Evolutionary conservation across 495 filamentous ascomycete genomes (phyloP), one percentile per base, ranked within the genome.

Genomic region (Podospora sp.): DNA sequence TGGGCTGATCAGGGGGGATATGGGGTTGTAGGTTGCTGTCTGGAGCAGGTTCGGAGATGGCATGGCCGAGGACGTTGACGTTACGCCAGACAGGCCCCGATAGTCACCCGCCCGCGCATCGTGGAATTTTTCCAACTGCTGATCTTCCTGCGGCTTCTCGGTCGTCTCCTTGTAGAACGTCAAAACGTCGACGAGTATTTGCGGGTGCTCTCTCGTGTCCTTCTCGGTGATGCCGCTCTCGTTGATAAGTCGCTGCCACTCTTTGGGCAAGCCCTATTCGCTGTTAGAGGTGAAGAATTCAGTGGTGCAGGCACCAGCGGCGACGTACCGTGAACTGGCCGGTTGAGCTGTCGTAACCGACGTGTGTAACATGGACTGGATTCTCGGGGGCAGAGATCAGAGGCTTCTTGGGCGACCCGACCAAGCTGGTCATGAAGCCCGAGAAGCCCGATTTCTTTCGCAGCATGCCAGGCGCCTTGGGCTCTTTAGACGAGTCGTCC

Each of bases 361-460:
- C 95, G 75, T 99, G 95, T 52, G 96, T 99, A 62, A 99, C 90
- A 76, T 99, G 95, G 27, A 98, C 93, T 12, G 96, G 96, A 75
- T 99, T 97, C 77, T 97, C 93, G 51, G 95, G 95, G 9, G 92
- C 90, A 6, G 95, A 98, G 68, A 99, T 98, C 73, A 96, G 90
- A 36, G 95, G 90, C 67, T 91, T 91, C 69, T 93, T 90, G 50
- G 91, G 95, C 26, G 92, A 94, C 40, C 95, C 93, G 56, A 98
- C 86, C 78, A 97, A 85, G 78, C 90, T 94, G 73, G 89, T 97
- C 86, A 99, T 89, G 75, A 98, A 96, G 71, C 90, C 93, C 2
- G 94, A 97, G 74, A 99, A 96, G 63, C 92, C 92, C 57, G 91
- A 90, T 82, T 97, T 98, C 84, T 97, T 97, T 73, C 92, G 86